Percentiles rank a stretch among this genome's conserved stretches.
Conservation (phyloP, 2,329 filamentous ascomycete genomes). For the Aspergillus sp. region DNA sequence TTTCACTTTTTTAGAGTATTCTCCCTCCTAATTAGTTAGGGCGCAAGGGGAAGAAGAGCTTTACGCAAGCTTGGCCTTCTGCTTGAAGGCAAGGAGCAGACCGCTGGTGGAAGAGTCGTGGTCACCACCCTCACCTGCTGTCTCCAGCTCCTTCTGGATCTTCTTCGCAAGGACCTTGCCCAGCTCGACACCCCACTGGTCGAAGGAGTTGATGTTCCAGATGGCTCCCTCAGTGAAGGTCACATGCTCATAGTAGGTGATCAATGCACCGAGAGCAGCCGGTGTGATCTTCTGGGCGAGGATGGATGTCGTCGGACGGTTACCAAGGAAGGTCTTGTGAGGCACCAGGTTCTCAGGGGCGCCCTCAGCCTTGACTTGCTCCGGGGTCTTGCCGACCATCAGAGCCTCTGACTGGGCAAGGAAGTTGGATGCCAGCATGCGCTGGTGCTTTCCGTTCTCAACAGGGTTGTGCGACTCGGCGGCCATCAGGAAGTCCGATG, state of each 20-base stretch:
- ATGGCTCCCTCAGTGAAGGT: constrained; percentile 97
- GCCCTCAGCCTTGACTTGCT: constrained; percentile 50
- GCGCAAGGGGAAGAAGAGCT: background rate
- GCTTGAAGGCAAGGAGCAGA: constrained; percentile 90
- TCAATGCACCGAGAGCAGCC: constrained; percentile 86
- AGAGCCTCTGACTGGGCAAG: constrained; percentile 51
- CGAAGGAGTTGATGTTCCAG: constrained; percentile 99
- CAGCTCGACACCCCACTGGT: constrained; percentile 99
- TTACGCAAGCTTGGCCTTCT: constrained; percentile 56
- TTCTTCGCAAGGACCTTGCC: constrained; percentile 96
- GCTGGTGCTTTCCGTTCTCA: constrained; percentile 89
- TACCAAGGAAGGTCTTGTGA: constrained; percentile 99
- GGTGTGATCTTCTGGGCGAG: constrained; percentile 92
- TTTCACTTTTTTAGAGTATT: background rate
- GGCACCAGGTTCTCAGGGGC: constrained; percentile 64
- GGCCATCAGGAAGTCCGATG: constrained; percentile 95
- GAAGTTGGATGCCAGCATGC: constrained; percentile 54
- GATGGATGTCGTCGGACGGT: constrained; percentile 94
- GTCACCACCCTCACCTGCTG: constrained; percentile 63
- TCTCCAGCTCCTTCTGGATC: constrained; percentile 80
- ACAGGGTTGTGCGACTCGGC: constrained; percentile 97
- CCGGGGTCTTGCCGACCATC: constrained; percentile 55
- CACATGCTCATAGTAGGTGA: constrained; percentile 98
- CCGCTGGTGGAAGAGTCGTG: constrained; percentile 90
- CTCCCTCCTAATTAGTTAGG: background rate